A percentile compares a stretch with the other conserved stretches of the same genome.
phyloP scores from a whole-genome alignment of 2,329 filamentous ascomycete genomes.

The Eutypella sp. region DNA sequence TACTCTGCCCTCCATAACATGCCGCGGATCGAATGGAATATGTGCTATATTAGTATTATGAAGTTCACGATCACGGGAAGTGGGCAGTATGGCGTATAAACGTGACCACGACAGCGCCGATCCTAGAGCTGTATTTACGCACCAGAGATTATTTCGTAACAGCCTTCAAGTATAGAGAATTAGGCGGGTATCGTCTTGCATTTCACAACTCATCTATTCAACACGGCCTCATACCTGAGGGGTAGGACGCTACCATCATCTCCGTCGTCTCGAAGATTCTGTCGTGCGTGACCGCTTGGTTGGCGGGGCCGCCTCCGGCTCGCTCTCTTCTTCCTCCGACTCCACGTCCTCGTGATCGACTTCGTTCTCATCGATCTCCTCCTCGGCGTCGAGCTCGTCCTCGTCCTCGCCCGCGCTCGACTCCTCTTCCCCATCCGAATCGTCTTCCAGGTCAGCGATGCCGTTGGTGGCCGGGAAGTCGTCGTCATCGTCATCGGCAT shows the following conservation, averaged over 20 bases:
- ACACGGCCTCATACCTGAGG: constrained; percentile 3
- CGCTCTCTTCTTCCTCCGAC: constrained; percentile 53
- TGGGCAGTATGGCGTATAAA: too few species aligned
- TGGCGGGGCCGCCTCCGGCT: constrained; percentile 44
- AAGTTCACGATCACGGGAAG: too few species aligned
- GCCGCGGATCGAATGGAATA: too few species aligned
- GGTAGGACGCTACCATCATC: too few species aligned
- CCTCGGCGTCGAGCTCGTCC: constrained; percentile 42
- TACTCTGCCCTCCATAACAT: too few species aligned
- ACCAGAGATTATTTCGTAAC: too few species aligned
- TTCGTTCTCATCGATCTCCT: constrained; percentile 53
- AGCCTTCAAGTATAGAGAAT: too few species aligned
- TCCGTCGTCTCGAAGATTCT: constrained; percentile 33
- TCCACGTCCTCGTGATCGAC: constrained; percentile 55
- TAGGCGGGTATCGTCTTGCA: constrained; percentile 20
- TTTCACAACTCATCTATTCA: constrained; percentile 17
- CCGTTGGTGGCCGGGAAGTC: constrained; percentile 53
- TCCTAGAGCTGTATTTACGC: too few species aligned
- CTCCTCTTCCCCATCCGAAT: constrained; percentile 56
- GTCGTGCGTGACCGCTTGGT: constrained; percentile 39
- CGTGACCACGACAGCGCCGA: too few species aligned
- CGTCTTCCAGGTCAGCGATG: constrained; percentile 40
- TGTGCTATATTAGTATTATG: too few species aligned
- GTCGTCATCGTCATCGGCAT: constrained; percentile 58
- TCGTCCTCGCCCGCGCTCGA: constrained; percentile 34